Evolutionary conservation across 441 rosid species (phyloP), one percentile per base, ranked within the genome.

Genomic region (Gossypium davidsonii): DNA sequence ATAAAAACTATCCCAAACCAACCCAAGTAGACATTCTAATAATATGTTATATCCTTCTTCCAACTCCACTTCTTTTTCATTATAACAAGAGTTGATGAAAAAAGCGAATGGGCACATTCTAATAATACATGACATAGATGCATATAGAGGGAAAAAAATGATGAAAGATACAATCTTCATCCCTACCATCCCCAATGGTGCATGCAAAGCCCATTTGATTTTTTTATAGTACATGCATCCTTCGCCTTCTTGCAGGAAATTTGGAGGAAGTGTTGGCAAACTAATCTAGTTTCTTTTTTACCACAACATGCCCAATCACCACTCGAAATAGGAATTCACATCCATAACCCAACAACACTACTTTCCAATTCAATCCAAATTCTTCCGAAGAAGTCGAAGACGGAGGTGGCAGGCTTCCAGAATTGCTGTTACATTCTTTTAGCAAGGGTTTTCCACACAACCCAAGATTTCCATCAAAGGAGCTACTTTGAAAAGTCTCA

Each of bases 401-500:
- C 34, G 44, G 34, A 2, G 62, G 2, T 0, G 67, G 51, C 3
- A 3, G 2, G 4, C 0, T 9, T 6, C 59, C 67, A 3, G 26
- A 2, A 3, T 1, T n/a, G 37, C n/a, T 18, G 23, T 2, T 34
- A 52, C 81, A 81, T 21, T 15, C 37, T 21, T 21, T 21, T 21
- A 21, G 23, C 23, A 21, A 21, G 23, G 23, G 23, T 21, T 21
- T 21, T 21, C 81, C 81, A n/a, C 76, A 79, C 26, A 77, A 39
- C 15, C 78, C 76, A 0, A 0, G 1, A 39, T 82, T 79, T 12
- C 71, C 78, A 2, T 59, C 39, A 18, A 23, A 79, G 2, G 81
- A 79, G n/a, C 20, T 28, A 21, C 59, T 65, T 6, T 42, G 3
- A 8, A 74, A 82, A 20, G 81, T 82, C 17, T 2, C 44, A 8